Base-by-base conservation (phyloP, 1,284 basidiomycete species). In the Fomes fomentarius region DNA sequence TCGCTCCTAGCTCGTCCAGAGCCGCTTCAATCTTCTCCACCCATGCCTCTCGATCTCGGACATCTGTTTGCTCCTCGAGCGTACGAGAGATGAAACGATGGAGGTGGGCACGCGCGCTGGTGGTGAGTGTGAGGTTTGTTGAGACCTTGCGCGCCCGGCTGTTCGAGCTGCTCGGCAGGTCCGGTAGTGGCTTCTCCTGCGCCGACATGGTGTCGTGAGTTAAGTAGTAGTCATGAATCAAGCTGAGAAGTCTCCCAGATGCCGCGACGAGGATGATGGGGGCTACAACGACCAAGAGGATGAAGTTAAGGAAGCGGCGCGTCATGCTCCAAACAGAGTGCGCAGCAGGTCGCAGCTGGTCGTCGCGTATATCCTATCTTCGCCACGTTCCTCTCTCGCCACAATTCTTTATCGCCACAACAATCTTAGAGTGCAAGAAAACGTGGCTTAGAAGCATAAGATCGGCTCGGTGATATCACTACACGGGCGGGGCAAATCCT, bases 131-230 rank as follows among this genome's bases (percentile, higher is more conserved):
- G n/a, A 52, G 44, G 33, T 55, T 46, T 26, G 30, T 43, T 2
- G 43, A 30, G 25, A 22, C 24, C 31, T 48, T 54, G 15, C 52
- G 44, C 26, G 38, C 38, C 15, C 52, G 55, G 2, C 54, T 45
- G 43, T 40, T 31, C 7, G 55, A 39, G 28, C 25, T 19, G 19
- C 44, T 35, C 22, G 68, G 69, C 28, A 70, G 30, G 22, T 65
- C 55, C 8, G 69, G 69, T 19, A 70, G 63, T 21, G 69, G 69
- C 60, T 70, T 70, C 47, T 70, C 66, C 39, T 47, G 25, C 22
- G 54, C 37, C 2, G 38, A 21, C 47, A 59, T 59, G 19, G 33
- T 37, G 49, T 41, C 35, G 34, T 21, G 24, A 24, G 26, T 48
- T 22, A 54, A 34, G 6, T 40, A 34, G 9, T 40, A 34, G 33